Evolutionary conservation across 2,329 filamentous ascomycete genomes (phyloP).

Genomic region (Ascochyta koolunga): DNA sequence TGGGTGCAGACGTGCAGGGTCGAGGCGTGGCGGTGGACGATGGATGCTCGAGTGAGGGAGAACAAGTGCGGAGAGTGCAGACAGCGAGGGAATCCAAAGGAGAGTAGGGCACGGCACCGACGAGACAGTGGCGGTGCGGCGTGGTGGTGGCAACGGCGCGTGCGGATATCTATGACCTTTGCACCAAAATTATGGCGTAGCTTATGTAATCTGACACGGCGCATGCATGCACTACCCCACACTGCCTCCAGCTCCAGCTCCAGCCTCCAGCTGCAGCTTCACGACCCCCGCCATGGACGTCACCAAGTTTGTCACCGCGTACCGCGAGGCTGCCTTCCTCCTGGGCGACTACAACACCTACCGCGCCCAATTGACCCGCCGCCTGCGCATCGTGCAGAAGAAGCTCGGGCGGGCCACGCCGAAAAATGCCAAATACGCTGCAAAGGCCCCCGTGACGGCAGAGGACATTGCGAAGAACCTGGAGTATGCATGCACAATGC

Average conservation of each 20-base stretch:
- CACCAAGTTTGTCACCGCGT: slow-evolving; percentile 79
- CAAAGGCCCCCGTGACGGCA: slow-evolving; percentile 72
- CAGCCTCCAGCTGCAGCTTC: neutral
- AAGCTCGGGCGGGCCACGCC: slow-evolving; percentile 83
- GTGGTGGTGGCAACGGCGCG: slow-evolving; percentile 14
- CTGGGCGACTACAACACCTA: slow-evolving; percentile 90
- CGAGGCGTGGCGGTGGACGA: neutral
- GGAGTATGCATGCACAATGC: slow-evolving; percentile 64
- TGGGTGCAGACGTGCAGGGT: neutral
- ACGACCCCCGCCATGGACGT: slow-evolving; percentile 73
- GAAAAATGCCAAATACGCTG: slow-evolving; percentile 83
- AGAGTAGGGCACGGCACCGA: neutral
- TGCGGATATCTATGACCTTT: slow-evolving; percentile 12
- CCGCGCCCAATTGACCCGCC: slow-evolving; percentile 77
- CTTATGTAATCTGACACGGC: slow-evolving; percentile 6
- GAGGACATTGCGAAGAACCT: slow-evolving; percentile 75
- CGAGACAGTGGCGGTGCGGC: neutral
- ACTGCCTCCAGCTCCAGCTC: neutral
- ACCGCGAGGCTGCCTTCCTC: slow-evolving; percentile 81
- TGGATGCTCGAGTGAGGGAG: neutral
- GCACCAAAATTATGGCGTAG: slow-evolving; percentile 1
- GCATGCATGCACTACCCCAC: slow-evolving; percentile 1
- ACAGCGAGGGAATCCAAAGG: neutral
- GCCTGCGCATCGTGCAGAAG: slow-evolving; percentile 81
- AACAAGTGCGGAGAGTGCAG: neutral